Evolutionary conservation across 2,329 filamentous ascomycete species (phyloP).

Genomic region (Fusarium sp.): DNA sequence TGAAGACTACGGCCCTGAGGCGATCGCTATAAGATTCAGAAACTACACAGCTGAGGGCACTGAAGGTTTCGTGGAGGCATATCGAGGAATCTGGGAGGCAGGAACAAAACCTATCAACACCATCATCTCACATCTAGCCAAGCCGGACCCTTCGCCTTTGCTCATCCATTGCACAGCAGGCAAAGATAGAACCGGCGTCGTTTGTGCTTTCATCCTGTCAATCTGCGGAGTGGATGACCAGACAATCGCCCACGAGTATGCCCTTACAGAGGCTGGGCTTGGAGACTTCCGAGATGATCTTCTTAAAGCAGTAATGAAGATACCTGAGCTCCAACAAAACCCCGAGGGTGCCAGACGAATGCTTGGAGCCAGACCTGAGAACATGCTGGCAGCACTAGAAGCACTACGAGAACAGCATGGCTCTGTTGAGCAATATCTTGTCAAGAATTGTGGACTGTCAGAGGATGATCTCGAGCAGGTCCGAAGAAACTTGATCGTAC

Average conservation of each 20-base stretch:
- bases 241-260: conserved; percentile 74
- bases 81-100: conserved; percentile 67
- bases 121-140: conserved; percentile 66
- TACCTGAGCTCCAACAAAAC: conserved; percentile 62
- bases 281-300: conserved; percentile 63
- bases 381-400: conserved; percentile 61
- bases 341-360: conserved; percentile 57
- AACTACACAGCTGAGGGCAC: conserved; percentile 67
- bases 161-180: conserved; percentile 81
- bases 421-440: conserved; percentile 71
- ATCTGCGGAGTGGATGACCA: conserved; percentile 71
- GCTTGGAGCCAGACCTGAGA: conserved; percentile 59
- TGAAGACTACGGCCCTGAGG: conserved; percentile 70
- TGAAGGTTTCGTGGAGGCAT: conserved; percentile 72
- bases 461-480: conserved; percentile 65
- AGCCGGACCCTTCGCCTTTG: conserved; percentile 58
- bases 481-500: conserved; percentile 60
- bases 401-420: conserved; percentile 71
- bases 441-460: conserved; percentile 66
- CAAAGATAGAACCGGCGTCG: conserved; percentile 80
- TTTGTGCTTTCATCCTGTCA: conserved; percentile 72
- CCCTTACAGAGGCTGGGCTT: conserved; percentile 72
- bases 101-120: conserved; percentile 63
- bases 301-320: conserved; percentile 60
- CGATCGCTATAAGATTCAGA: conserved; percentile 68